Base-by-base conservation (phyloP, 139 green algal species). In the Trebouxia sp. region DNA sequence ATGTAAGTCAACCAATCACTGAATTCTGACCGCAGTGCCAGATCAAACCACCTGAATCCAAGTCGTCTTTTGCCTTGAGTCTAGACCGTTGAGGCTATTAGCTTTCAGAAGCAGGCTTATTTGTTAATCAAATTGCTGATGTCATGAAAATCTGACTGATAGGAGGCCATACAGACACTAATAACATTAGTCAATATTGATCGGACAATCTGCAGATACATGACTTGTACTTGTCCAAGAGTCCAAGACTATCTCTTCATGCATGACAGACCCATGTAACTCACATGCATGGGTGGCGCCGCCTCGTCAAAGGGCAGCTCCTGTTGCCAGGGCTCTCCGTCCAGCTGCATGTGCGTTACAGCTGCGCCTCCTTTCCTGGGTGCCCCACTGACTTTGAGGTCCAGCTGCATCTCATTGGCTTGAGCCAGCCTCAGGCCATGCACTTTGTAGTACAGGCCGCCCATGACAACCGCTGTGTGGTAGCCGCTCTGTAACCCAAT, bases 271-370 rank as follows among this genome's bases (percentile, higher is more conserved):
- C n/a, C n/a, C n/a, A n/a, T n/a, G n/a, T n/a, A n/a, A n/a, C 43
- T 14, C 1, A 84, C 30, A 35, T 88, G 83, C 88, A 82, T 50
- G 8, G 88, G 79, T 20, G 79, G 78, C 5, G 45, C n/a, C 12
- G 67, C 48, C 38, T 83, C 80, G 2, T 72, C 76, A 32, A 55
- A 51, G 0, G 93, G 93, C 39, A 97, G 85, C 47, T 84, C 56
- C 86, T 97, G 93, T 80, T 79, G 77, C 93, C 93, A 97, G 1
- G 93, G 93, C 89, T 97, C 93, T 0, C 93, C 93, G 75, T 97
- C 93, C 38, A 97, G 53, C 84, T 97, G 93, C 89, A 96, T 93
- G 83, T 90, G 86, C 17, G 84, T 83, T 45, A 72, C 39, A 42
- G n/a, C 41, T 51, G 78, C 17, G 11, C 14, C 15, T 7, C 56